Evolutionary conservation across 192 early-diverging fungal species (phyloP).

Genomic region (Coemansia sp.): DNA sequence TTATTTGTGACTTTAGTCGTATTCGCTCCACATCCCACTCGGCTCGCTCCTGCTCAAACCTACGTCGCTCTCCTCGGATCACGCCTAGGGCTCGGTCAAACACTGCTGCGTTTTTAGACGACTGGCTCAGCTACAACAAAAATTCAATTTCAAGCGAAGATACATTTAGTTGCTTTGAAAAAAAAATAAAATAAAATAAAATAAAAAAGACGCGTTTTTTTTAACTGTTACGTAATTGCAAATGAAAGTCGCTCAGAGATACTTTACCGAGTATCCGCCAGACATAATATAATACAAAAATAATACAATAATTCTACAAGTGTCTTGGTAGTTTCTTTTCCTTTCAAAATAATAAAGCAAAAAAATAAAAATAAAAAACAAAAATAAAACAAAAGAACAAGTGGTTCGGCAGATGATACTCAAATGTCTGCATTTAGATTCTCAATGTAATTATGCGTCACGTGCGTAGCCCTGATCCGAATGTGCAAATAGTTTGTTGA

Average conservation of each 20-base stretch:
- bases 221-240: background rate
- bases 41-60: slow-evolving; percentile 41
- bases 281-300: background rate
- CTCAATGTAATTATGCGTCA: background rate
- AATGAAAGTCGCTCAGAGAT: background rate
- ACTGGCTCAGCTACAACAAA: slow-evolving; percentile 8
- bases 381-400: background rate
- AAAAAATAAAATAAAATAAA: background rate
- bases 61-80: slow-evolving; percentile 47
- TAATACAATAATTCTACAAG: background rate
- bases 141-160: no score
- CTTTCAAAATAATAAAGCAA: background rate
- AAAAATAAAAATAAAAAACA: background rate
- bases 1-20: slow-evolving; percentile 41
- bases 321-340: background rate
- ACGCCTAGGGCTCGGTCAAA: slow-evolving; percentile 41
- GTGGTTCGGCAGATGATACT: no score
- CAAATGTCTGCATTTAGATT: background rate
- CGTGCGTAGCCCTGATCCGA: background rate
- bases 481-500: background rate
- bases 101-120: slow-evolving; percentile 3
- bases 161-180: no score
- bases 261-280: background rate
- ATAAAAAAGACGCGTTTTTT: background rate
- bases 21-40: slow-evolving; percentile 51